These are phyloP conservation scores for Russula compacta DNA, from an alignment of 768 basidiomycete species.

Conservation along the genomic window DNA sequence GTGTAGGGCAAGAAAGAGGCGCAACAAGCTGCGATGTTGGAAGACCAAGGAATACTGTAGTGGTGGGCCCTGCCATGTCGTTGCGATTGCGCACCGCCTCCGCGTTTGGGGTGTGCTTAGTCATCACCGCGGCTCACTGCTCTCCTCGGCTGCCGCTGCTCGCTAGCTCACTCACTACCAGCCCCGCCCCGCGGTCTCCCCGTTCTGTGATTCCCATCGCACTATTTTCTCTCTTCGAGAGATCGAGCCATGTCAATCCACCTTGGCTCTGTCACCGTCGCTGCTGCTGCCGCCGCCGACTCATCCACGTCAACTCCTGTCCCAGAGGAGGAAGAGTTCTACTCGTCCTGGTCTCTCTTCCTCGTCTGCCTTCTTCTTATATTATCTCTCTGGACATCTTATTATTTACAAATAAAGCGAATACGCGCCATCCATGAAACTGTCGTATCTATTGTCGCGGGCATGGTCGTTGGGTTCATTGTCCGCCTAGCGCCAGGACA, in stretches of 20 bases:
- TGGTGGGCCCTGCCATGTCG: no score
- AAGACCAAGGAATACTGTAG: no score
- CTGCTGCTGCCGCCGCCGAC: conserved; percentile 11
- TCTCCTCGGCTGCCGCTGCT: no score
- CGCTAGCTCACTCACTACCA: background rate
- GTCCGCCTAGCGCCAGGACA: conserved; percentile 86
- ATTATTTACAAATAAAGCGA: conserved; percentile 94
- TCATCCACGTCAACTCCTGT: conserved; percentile 7
- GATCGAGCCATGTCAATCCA: conserved; percentile 12
- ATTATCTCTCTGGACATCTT: conserved; percentile 90
- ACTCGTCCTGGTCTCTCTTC: conserved; percentile 91
- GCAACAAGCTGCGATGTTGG: no score
- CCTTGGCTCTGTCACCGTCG: conserved; percentile 1
- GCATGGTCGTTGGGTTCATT: conserved; percentile 91
- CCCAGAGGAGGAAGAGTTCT: conserved; percentile 75
- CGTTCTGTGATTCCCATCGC: background rate
- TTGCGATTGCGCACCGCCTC: no score
- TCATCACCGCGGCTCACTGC: background rate
- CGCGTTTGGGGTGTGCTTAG: background rate
- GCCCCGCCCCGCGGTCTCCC: background rate
- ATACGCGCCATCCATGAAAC: conserved; percentile 97
- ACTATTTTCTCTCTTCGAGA: background rate
- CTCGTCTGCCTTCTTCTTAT: conserved; percentile 89
- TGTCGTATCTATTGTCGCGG: conserved; percentile 87
- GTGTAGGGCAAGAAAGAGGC: no score